phyloP scores from a whole-genome alignment of 2,329 filamentous ascomycete species.

The Botrytis pseudocinerea region DNA sequence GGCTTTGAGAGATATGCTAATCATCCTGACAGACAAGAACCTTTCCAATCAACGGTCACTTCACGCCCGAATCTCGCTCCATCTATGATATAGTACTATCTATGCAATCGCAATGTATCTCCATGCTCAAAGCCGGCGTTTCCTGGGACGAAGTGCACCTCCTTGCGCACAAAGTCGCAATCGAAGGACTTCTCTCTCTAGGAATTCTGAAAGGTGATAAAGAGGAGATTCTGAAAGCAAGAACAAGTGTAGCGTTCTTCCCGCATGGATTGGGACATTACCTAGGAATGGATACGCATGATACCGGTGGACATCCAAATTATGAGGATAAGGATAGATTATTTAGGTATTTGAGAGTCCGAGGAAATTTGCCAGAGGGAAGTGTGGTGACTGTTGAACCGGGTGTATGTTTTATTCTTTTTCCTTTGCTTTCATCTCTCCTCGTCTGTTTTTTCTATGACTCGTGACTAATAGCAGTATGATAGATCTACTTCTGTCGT shows the following conservation, averaged over 20 bases:
- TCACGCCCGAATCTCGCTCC: slow-evolving; percentile 66
- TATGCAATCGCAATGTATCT: slow-evolving; percentile 83
- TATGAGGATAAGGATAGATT: slow-evolving; percentile 77
- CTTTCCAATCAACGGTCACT: slow-evolving; percentile 76
- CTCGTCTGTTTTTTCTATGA: not conserved
- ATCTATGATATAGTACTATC: slow-evolving; percentile 82
- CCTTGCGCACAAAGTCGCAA: slow-evolving; percentile 77
- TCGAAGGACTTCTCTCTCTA: slow-evolving; percentile 72
- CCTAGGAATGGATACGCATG: slow-evolving; percentile 89
- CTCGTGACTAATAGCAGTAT: not conserved
- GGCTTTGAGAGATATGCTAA: not conserved
- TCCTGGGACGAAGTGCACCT: slow-evolving; percentile 81
- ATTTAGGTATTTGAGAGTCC: slow-evolving; percentile 83
- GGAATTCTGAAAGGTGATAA: slow-evolving; percentile 70
- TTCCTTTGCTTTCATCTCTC: not conserved
- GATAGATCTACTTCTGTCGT: slow-evolving; percentile 82
- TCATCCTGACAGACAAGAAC: slow-evolving; percentile 66
- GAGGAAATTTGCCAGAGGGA: slow-evolving; percentile 72
- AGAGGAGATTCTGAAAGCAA: slow-evolving; percentile 71
- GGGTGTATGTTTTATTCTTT: slow-evolving; percentile 61
- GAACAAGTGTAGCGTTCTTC: slow-evolving; percentile 88
- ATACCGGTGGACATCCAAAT: slow-evolving; percentile 76
- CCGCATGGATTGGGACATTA: slow-evolving; percentile 91
- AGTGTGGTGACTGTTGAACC: slow-evolving; percentile 94
- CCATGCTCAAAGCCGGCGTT: slow-evolving; percentile 69